These are phyloP conservation scores for Daldinia sp. DNA, from an alignment of 2,329 filamentous ascomycete genomes.

Conservation along the genomic window DNA sequence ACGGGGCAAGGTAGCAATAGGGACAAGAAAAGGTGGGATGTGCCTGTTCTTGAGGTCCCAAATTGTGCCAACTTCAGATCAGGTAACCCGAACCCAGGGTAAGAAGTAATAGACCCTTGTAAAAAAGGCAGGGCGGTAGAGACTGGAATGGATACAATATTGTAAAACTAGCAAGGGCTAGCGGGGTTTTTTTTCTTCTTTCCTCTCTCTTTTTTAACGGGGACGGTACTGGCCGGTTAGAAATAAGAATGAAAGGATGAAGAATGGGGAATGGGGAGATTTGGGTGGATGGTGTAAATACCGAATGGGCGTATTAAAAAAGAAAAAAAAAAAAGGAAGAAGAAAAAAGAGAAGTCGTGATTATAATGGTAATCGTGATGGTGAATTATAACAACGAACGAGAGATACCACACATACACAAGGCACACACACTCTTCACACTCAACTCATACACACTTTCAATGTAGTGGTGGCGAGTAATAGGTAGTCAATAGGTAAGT, in stretches of 20 bases:
- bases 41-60: conserved; percentile 27
- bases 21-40: conserved; percentile 36
- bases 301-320: not conserved
- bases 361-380: conserved; percentile 6
- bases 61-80: conserved; percentile 35
- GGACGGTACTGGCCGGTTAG: conserved; percentile 17
- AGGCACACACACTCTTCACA: not conserved
- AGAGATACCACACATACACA: conserved; percentile 1
- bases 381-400: conserved; percentile 2
- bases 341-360: not conserved
- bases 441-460: not conserved
- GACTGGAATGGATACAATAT: conserved; percentile 24
- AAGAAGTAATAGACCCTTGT: conserved; percentile 26
- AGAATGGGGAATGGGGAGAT: no score
- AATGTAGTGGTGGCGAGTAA: conserved; percentile 1
- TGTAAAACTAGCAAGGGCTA: conserved; percentile 21
- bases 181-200: no score
- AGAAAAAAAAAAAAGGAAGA: not conserved
- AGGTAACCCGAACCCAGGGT: conserved; percentile 38
- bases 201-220: conserved; percentile 18
- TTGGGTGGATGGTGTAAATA: not conserved
- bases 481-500: conserved; percentile 1
- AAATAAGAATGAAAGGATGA: not conserved
- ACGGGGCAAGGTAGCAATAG: conserved; percentile 24
- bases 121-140: conserved; percentile 26